phyloP scores from a whole-genome alignment of 2,329 filamentous ascomycete genomes.

The Chalara sp. region DNA sequence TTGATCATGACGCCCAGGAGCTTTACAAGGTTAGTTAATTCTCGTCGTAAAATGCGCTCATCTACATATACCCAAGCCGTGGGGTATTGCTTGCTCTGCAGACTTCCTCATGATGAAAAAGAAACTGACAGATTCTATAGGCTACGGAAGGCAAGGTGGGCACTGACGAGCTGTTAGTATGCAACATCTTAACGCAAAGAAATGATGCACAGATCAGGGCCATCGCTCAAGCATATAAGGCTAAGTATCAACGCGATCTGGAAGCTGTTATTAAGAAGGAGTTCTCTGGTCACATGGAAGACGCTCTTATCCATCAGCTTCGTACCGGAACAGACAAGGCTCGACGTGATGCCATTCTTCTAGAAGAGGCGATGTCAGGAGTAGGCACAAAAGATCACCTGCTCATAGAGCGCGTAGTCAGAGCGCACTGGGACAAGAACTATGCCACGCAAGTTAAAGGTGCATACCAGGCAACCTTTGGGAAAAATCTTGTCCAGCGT shows the following conservation, averaged over 20 bases:
- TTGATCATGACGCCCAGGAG: conserved; percentile 67
- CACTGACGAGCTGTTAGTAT: conserved; percentile 71
- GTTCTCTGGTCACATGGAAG: conserved; percentile 89
- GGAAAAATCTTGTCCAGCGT: conserved; percentile 57
- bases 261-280: conserved; percentile 71
- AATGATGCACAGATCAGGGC: conserved; percentile 81
- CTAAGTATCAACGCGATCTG: conserved; percentile 63
- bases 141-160: conserved; percentile 68
- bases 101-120: too few species aligned
- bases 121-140: too few species aligned
- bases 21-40: conserved; percentile 48
- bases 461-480: conserved; percentile 68
- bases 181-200: conserved; percentile 66
- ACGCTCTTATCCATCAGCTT: conserved; percentile 76
- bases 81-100: too few species aligned
- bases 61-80: too few species aligned
- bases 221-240: conserved; percentile 67
- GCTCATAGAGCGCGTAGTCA: conserved; percentile 70
- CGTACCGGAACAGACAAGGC: conserved; percentile 71
- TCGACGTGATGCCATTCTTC: conserved; percentile 70
- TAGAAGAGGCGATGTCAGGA: conserved; percentile 87
- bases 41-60: too few species aligned
- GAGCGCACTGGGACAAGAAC: conserved; percentile 74
- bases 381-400: conserved; percentile 80
- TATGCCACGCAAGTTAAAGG: conserved; percentile 71